Evolutionary conservation across 768 basidiomycete genomes (phyloP), one percentile per base, ranked within the genome.

Genomic region (Suillus plorans): DNA sequence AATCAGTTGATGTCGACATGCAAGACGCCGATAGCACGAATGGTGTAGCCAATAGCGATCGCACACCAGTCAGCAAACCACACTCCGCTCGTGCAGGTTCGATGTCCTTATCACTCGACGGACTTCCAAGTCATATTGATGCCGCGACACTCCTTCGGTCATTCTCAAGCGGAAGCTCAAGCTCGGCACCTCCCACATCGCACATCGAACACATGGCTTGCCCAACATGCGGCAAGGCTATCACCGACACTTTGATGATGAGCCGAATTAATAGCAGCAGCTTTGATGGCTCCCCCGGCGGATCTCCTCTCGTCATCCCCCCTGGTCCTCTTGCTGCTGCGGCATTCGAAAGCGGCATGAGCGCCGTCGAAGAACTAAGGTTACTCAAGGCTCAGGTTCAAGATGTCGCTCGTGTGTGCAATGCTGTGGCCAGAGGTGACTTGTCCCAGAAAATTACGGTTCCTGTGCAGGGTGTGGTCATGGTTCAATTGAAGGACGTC

Each of bases 321-420:
- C 82, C 83, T 44, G 87, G 87, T 72, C 84, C 85, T 28, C 80
- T 87, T 52, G 83, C 82, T 45, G 78, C 80, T 18, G 85, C 86
- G 2, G 85, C 85, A 5, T 81, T 81, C 62, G 85, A 86, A 74
- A 82, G 82, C 67, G 86, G 85, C 58, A 82, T 88, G 82, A 86
- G 84, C 64, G 86, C 86, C n/a, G 85, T 88, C 14, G 87, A 92
- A 74, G 92, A 95, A 77, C 82, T 94, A 41, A 85, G 84, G 68
- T 76, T 93, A 42, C 84, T 95, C 64, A 92, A 92, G 75, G 90
- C 91, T 25, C 93, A 94, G 78, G 91, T 94, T 0, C 89, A 92
- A 78, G 81, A 92, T 69, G 89, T 92, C 55, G 90, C 90, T 22
- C 80, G 90, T 37, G 91, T 92, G 41, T 92, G 91, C 74, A 89